These are phyloP conservation scores for Diaporthe ilicicola DNA, from an alignment of 2,329 filamentous ascomycete genomes.

Conservation along the genomic window DNA sequence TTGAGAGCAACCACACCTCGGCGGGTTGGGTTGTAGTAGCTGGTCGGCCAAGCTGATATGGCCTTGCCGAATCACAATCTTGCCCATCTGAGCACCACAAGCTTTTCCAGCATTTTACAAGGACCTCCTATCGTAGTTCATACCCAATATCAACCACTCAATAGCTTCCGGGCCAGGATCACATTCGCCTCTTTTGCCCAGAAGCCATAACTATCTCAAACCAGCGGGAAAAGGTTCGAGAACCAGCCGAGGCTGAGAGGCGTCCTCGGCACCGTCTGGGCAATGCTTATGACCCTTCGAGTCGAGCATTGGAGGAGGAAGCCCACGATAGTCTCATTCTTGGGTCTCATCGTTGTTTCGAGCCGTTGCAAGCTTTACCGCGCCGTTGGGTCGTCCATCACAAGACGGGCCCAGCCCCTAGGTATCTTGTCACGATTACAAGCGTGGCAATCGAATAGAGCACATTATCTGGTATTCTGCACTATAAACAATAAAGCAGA, in stretches of 20 bases:
- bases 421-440: too few species aligned
- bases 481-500: too few species aligned
- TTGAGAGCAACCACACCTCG: not conserved
- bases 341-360: not conserved
- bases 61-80: slow-evolving; percentile 9
- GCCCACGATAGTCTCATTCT: not conserved
- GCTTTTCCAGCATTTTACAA: not conserved
- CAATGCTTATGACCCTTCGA: slow-evolving; percentile 12
- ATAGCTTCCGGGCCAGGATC: not conserved
- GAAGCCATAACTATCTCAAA: not conserved
- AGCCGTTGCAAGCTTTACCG: not conserved
- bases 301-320: slow-evolving; percentile 9
- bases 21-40: not conserved
- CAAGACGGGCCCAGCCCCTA: too few species aligned
- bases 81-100: not conserved
- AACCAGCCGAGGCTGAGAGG: not conserved
- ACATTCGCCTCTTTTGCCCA: not conserved
- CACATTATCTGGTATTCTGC: too few species aligned
- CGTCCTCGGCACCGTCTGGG: slow-evolving; percentile 1
- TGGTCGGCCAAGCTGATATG: slow-evolving; percentile 3
- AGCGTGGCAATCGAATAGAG: too few species aligned
- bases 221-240: not conserved
- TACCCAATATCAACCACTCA: not conserved
- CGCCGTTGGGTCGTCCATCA: not conserved
- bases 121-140: not conserved